These are phyloP conservation scores for Echeveria elegans DNA, from an alignment of 164 flowering plant species.

Conservation along the genomic window DNA sequence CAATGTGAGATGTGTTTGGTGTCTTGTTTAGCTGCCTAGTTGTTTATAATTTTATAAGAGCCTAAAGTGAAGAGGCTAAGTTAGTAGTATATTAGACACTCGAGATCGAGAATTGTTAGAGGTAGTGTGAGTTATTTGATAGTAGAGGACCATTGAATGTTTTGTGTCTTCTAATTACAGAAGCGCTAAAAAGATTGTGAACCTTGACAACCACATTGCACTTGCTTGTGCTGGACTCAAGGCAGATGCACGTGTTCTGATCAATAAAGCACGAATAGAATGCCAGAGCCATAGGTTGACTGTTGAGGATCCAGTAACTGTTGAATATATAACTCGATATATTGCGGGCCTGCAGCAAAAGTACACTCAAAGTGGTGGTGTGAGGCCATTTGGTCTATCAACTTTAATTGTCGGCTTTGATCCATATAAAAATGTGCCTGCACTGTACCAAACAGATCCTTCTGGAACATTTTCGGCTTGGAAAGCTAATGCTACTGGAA, in stretches of 20 bases:
- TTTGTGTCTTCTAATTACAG: slow-evolving; percentile 26
- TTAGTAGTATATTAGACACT: no score
- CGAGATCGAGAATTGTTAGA: no score
- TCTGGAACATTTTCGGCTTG: slow-evolving; percentile 98
- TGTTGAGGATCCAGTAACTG: slow-evolving; percentile 94
- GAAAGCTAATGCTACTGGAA: slow-evolving; percentile 97
- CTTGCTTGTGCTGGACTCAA: slow-evolving; percentile 96
- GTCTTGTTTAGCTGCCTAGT: no score
- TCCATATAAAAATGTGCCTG: slow-evolving; percentile 71
- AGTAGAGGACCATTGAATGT: no score
- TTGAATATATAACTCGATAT: slow-evolving; percentile 92
- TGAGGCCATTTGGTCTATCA: slow-evolving; percentile 94
- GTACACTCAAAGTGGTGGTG: slow-evolving; percentile 99
- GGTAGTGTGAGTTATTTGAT: no score
- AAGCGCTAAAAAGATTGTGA: slow-evolving; percentile 79
- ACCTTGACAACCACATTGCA: slow-evolving; percentile 85
- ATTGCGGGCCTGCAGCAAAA: slow-evolving; percentile 97
- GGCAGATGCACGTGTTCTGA: slow-evolving; percentile 92
- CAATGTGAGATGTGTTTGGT: no score
- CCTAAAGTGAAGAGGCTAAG: no score
- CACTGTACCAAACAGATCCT: slow-evolving; percentile 97
- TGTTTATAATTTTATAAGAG: no score
- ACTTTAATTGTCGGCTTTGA: slow-evolving; percentile 95
- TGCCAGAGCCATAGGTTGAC: slow-evolving; percentile 97
- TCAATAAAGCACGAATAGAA: slow-evolving; percentile 87